Evolutionary conservation across 805 yeast species (phyloP).

Genomic region (Kregervanrija pseudodelftensis): DNA sequence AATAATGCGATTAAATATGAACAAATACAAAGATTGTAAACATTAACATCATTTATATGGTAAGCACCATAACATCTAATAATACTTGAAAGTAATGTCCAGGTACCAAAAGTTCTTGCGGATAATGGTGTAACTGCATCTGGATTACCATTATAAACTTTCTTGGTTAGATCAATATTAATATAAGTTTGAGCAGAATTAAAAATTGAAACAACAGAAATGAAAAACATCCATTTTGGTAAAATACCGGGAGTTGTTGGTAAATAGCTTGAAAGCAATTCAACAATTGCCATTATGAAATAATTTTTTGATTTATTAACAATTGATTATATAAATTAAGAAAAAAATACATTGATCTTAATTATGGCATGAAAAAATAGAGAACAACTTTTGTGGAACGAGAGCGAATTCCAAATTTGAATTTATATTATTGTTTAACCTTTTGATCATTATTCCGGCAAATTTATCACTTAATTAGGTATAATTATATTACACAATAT

Average conservation of each 20-base stretch:
- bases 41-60: constrained; percentile 56
- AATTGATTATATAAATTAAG: too few species aligned
- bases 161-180: constrained; percentile 62
- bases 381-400: too few species aligned
- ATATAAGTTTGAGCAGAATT: constrained; percentile 83
- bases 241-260: constrained; percentile 48
- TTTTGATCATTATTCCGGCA: too few species aligned
- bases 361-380: too few species aligned
- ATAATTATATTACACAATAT: too few species aligned
- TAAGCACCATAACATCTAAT: constrained; percentile 86
- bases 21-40: constrained; percentile 72
- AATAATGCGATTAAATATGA: constrained; percentile 75
- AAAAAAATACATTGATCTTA: too few species aligned
- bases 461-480: too few species aligned
- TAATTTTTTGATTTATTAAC: too few species aligned
- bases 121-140: constrained; percentile 53
- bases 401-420: too few species aligned
- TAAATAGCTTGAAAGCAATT: constrained; percentile 18
- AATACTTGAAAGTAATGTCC: constrained; percentile 85
- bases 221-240: constrained; percentile 74
- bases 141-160: constrained; percentile 68
- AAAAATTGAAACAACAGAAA: constrained; percentile 85
- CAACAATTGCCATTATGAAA: too few species aligned
- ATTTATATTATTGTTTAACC: too few species aligned
- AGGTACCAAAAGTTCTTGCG: constrained; percentile 97